These are phyloP conservation scores for Gleditsia sinensis DNA, from an alignment of 306 rosid species.

Conservation along the genomic window DNA sequence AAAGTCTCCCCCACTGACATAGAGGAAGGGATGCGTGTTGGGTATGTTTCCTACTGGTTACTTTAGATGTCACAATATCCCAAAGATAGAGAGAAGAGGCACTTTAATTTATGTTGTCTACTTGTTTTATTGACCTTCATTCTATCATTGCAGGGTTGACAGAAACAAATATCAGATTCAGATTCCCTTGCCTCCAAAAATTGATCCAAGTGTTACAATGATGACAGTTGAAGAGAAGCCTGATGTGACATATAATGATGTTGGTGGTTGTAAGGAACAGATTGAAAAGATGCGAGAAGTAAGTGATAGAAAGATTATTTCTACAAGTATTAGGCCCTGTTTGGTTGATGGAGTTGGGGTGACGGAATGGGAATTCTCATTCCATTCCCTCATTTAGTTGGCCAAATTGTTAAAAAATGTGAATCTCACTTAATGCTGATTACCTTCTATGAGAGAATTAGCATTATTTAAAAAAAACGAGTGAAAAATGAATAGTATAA, in stretches of 20 bases:
- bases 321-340: too few relatives aligned
- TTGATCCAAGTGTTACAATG: constrained; percentile 98
- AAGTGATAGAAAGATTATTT: constrained; percentile 21
- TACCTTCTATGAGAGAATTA: too few relatives aligned
- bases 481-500: too few relatives aligned
- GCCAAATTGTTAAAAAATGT: too few relatives aligned
- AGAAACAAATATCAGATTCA: constrained; percentile 98
- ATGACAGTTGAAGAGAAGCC: constrained; percentile 99
- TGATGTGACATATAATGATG: constrained; percentile 97
- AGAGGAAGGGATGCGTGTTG: constrained; percentile 99
- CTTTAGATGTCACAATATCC: constrained; percentile 8
- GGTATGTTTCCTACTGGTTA: constrained; percentile 59
- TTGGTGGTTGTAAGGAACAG: constrained; percentile 98
- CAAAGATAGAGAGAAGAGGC: neutral
- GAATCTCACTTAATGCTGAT: too few relatives aligned
- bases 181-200: constrained; percentile 97
- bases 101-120: neutral
- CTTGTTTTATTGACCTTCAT: constrained; percentile 36
- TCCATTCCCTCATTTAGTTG: too few relatives aligned
- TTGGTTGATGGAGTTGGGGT: too few relatives aligned
- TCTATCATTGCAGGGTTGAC: constrained; percentile 74
- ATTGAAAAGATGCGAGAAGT: constrained; percentile 98
- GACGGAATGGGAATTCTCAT: too few relatives aligned
- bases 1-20: constrained; percentile 99
- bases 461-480: too few relatives aligned